Evolutionary conservation across 192 early-diverging fungal genomes (phyloP), one percentile per base, ranked within the genome.

Genomic region (Coemansia sp.): DNA sequence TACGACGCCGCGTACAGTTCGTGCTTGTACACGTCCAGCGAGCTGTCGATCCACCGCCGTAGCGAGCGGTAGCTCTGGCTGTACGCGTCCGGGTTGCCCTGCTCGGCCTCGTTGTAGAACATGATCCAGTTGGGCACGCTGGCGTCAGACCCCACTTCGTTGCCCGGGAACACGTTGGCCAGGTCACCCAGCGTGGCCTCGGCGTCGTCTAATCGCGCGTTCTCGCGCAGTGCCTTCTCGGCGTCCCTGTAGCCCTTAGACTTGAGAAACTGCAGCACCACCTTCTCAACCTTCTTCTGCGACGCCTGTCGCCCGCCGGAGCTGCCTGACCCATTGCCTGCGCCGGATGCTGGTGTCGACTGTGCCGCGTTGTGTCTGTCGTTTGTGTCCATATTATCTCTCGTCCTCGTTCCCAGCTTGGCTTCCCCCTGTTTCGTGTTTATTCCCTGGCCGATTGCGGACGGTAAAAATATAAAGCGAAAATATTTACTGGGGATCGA

Each of bases 21-120:
- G 46, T 88, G 79, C 87, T 94, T 93, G 83, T 93, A 99, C 59
- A 86, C 83, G 62, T 98, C 97, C 44, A 99, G 81, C 7, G 93
- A 98, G 57, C 89, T 89, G 50, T 98, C 93, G 41, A 98, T 88
- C 93, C 92, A 96, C 38, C 83, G 81, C 43, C 89, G 71, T 51
- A 99, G 75, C 59, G 81, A 81, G 17, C 73, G 80, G 75, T 97
- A 98, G 53, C 85, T 87, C 43, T 83, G 67, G 43, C 88, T 85
- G 59, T 96, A 96, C 11, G 86, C 86, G 58, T 90, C 86, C 4
- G 93, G 89, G 64, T 93, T 91, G 12, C 83, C 89, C 61, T 77
- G 75, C 78, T 87, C 91, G 27, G 74, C 81, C 64, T 88, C 84
- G 61, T 73, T 81, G 75, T 87, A 89, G 65, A 83, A 81, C 49